Percentiles rank a stretch among this genome's conserved stretches.
These are phyloP conservation scores for Scenedesmus sp. DNA, from an alignment of 163 green algal genomes.

Conservation along the genomic window DNA sequence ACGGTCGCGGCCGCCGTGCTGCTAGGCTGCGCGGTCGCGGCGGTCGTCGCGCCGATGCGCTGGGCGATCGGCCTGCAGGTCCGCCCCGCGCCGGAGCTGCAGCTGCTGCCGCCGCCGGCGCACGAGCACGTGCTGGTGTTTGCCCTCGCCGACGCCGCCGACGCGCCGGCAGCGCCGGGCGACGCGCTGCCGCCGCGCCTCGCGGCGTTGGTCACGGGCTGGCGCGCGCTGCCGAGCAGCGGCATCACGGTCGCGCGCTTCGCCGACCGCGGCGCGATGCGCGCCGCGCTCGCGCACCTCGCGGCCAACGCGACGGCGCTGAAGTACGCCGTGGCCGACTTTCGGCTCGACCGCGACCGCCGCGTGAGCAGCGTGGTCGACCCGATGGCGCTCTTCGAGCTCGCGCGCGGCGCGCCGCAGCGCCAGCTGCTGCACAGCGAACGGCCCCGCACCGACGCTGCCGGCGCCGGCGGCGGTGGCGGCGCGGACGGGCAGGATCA, in stretches of 20 bases:
- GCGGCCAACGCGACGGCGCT: neutral
- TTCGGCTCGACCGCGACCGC: neutral
- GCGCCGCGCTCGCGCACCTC: constrained; percentile 1
- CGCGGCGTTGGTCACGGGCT: neutral
- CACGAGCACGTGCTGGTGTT: neutral
- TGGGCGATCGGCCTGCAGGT: constrained; percentile 25
- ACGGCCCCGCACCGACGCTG: neutral
- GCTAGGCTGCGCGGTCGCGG: neutral
- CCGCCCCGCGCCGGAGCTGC: too few species aligned
- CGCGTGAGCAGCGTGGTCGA: neutral
- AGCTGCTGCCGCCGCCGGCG: neutral
- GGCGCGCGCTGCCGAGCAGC: neutral
- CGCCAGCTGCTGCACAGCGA: constrained; percentile 15
- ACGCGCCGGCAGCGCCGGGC: neutral
- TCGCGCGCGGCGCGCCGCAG: too few species aligned
- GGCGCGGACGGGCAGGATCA: neutral
- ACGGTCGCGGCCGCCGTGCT: too few species aligned
- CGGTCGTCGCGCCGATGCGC: constrained; percentile 15
- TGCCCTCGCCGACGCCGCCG: neutral
- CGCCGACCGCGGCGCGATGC: neutral
- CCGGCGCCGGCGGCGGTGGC: neutral
- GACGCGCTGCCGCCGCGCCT: neutral
- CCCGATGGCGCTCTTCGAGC: too few species aligned
- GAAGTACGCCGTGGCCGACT: constrained; percentile 11
- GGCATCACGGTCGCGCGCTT: constrained; percentile 21